A percentile compares a stretch with the other conserved stretches of the same genome.
phyloP scores from a whole-genome alignment of 2,329 filamentous ascomycete genomes.

The Stromatinia cepivora region DNA sequence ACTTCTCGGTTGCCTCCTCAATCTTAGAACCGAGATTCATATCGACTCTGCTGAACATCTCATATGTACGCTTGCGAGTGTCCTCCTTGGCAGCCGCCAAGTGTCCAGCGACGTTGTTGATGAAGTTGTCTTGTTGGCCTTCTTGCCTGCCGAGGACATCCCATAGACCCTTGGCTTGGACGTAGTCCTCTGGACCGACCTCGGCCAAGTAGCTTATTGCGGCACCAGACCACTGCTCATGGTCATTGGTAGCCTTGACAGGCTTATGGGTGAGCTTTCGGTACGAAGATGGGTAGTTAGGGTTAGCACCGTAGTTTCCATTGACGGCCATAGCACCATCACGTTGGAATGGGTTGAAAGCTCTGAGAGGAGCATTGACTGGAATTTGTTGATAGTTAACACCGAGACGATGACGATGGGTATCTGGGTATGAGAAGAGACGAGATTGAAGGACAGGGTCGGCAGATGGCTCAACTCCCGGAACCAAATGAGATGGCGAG shows the following conservation, averaged over 20 bases:
- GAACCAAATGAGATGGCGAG: conserved; percentile 65
- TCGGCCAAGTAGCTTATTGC: conserved; percentile 50
- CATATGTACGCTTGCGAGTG: conserved; percentile 59
- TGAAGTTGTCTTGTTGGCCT: conserved; percentile 62
- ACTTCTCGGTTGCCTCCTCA: conserved; percentile 52
- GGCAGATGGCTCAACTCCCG: conserved; percentile 67
- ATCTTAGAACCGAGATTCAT: conserved; percentile 53
- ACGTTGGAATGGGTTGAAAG: conserved; percentile 70
- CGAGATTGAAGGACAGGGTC: conserved; percentile 70
- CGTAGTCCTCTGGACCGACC: conserved; percentile 40
- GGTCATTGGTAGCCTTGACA: conserved; percentile 45
- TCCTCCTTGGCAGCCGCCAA: conserved; percentile 54
- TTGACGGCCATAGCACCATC: conserved; percentile 72
- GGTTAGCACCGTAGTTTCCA: conserved; percentile 60
- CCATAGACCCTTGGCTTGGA: conserved; percentile 42
- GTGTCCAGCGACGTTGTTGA: conserved; percentile 59
- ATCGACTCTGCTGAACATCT: conserved; percentile 61
- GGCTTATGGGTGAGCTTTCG: conserved; percentile 48
- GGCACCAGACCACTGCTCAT: conserved; percentile 51
- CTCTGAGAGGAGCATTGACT: conserved; percentile 48
- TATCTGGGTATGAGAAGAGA: conserved; percentile 71
- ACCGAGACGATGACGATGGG: conserved; percentile 57
- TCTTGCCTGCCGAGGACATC: conserved; percentile 45
- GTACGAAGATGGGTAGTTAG: conserved; percentile 57
- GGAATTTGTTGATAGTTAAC: conserved; percentile 61